Conservation (phyloP, 257 asterid species). For the Fraxinus quadrangulata region DNA sequence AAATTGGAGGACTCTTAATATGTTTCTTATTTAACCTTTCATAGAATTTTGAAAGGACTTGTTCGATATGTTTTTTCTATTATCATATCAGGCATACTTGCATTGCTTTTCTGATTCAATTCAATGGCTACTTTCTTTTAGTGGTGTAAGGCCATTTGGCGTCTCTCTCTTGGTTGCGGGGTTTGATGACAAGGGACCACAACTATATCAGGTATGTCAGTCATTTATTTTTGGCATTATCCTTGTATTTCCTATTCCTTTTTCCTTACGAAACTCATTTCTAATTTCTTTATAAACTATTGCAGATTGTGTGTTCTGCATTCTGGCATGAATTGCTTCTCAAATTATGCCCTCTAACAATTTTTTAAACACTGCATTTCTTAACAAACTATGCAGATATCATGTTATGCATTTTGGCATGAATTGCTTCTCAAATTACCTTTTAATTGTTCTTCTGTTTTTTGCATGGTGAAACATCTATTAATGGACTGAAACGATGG, state of each 20-base stretch:
- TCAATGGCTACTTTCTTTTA: slow-evolving; percentile 28
- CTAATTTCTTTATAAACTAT: not conserved
- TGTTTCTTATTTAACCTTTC: slow-evolving; percentile 3
- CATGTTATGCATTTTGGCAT: not conserved
- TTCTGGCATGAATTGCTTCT: not conserved
- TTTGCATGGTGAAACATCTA: not conserved
- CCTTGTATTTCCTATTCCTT: slow-evolving; percentile 7
- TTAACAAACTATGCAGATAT: too few species aligned
- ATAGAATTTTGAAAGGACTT: slow-evolving; percentile 1
- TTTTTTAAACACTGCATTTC: too few species aligned
- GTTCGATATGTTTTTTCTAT: not conserved
- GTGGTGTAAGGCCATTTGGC: slow-evolving; percentile 98
- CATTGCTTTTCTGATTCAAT: slow-evolving; percentile 5
- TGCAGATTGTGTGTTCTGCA: not conserved
- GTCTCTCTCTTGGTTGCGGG: slow-evolving; percentile 97
- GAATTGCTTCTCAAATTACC: not conserved
- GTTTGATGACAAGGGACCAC: slow-evolving; percentile 98
- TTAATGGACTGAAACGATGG: not conserved
- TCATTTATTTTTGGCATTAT: slow-evolving; percentile 15
- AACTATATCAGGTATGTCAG: slow-evolving; percentile 76
- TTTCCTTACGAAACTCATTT: not conserved
- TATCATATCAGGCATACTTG: slow-evolving; percentile 6
- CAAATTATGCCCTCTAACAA: not conserved
- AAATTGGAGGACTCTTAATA: not conserved
- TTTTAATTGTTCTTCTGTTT: not conserved